Evolutionary conservation across 2,329 filamentous ascomycete species (phyloP).

Genomic region (Gremmenia infestans): DNA sequence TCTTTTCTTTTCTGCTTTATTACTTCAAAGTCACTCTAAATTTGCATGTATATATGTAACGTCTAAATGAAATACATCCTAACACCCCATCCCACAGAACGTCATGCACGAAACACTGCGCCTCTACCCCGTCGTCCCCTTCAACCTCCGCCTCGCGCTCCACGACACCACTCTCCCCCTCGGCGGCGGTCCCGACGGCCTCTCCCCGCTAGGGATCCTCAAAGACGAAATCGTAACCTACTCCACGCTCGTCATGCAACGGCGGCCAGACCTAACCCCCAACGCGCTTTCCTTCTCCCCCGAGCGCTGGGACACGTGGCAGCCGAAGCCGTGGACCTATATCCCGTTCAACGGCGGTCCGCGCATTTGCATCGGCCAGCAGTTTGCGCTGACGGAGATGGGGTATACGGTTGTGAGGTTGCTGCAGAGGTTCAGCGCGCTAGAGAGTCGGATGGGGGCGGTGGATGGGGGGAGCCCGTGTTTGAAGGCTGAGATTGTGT

Average conservation of each 20-base stretch:
- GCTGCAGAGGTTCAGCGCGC: constrained; percentile 63
- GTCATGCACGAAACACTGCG: constrained; percentile 74
- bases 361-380: constrained; percentile 72
- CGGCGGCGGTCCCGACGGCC: constrained; percentile 62
- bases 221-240: constrained; percentile 64
- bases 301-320: constrained; percentile 61
- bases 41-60: no score
- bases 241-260: constrained; percentile 68
- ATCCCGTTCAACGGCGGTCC: constrained; percentile 73
- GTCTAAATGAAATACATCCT: background rate
- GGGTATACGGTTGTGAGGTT: constrained; percentile 66
- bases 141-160: constrained; percentile 70
- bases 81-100: constrained; percentile 38
- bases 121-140: constrained; percentile 72
- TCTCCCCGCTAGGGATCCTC: constrained; percentile 57
- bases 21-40: no score
- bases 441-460: constrained; percentile 49
- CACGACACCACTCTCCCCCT: constrained; percentile 69
- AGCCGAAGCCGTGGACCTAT: constrained; percentile 64
- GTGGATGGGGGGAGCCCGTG: constrained; percentile 49
- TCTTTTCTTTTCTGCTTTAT: no score
- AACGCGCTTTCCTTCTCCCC: constrained; percentile 46
- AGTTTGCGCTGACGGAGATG: constrained; percentile 77
- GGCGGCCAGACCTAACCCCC: constrained; percentile 59
- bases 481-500: constrained; percentile 55